Percentiles rank a stretch among this genome's conserved stretches.
Conservation (phyloP, 768 basidiomycete species). For the Amanita phalloides region DNA sequence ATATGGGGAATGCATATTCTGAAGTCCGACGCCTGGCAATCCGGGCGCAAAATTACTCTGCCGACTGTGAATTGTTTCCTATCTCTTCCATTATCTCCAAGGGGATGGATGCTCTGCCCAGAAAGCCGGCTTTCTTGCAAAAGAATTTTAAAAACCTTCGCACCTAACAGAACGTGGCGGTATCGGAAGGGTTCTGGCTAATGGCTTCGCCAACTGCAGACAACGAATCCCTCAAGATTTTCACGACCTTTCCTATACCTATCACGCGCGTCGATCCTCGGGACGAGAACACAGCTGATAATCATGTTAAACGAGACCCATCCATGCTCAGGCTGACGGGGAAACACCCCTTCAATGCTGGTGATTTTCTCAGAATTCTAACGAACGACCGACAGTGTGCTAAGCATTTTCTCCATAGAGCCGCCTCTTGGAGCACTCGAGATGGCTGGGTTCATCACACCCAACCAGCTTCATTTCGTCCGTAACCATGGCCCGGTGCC, state of each 20-base stretch:
- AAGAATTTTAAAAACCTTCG: not conserved
- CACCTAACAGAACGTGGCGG: not conserved
- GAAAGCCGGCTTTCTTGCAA: not conserved
- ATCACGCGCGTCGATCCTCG: not conserved
- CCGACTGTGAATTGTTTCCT: not conserved
- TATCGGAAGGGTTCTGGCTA: not conserved
- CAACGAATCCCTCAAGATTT: not conserved
- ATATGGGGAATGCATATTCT: no score
- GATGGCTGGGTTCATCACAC: slow-evolving; percentile 39
- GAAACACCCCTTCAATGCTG: slow-evolving; percentile 53
- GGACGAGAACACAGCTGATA: slow-evolving; percentile 14
- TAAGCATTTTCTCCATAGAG: not conserved
- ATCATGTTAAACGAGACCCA: slow-evolving; percentile 20
- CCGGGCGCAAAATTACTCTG: no score
- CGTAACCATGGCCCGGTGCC: slow-evolving; percentile 56
- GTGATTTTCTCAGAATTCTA: slow-evolving; percentile 28
- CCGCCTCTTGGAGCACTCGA: not conserved
- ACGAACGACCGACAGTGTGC: slow-evolving; percentile 23
- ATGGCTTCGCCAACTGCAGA: not conserved
- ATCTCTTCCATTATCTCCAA: not conserved
- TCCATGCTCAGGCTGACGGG: slow-evolving; percentile 41
- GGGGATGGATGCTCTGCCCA: not conserved
- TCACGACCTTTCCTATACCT: not conserved
- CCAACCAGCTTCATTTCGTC: slow-evolving; percentile 44
- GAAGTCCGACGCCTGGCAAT: no score